phyloP scores from a whole-genome alignment of 2,329 filamentous ascomycete species.

The Leptographium procerum region DNA sequence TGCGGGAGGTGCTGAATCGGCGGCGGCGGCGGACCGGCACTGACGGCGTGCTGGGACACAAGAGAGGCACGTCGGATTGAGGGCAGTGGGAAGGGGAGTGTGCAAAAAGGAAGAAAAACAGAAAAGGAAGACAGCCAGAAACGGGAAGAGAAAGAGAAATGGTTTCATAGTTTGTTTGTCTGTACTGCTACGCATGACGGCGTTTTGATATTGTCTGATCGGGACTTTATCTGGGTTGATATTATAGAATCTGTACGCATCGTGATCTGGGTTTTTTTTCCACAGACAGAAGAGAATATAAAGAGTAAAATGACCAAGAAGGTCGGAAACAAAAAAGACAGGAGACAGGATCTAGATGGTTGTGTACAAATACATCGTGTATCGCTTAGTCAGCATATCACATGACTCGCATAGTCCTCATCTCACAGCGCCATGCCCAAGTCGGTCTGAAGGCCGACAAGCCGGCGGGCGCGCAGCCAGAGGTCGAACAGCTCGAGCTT shows the following conservation, averaged over 20 bases:
- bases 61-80: slow-evolving; percentile 19
- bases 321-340: too few species aligned
- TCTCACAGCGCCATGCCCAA: neutral
- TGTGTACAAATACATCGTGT: too few species aligned
- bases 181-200: neutral
- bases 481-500: slow-evolving; percentile 54
- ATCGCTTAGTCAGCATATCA: too few species aligned
- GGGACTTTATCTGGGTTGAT: neutral
- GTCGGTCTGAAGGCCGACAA: slow-evolving; percentile 20
- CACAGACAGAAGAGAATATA: neutral
- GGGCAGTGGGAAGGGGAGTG: neutral
- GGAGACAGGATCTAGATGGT: too few species aligned
- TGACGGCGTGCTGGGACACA: slow-evolving; percentile 37
- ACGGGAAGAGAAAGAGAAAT: neutral
- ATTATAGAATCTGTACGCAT: neutral
- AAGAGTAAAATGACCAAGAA: neutral
- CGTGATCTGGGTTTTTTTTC: neutral
- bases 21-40: slow-evolving; percentile 32
- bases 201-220: neutral
- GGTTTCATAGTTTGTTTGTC: neutral
- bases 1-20: slow-evolving; percentile 40
- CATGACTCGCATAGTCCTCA: too few species aligned
- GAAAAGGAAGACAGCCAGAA: neutral
- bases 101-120: neutral
- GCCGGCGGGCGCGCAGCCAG: slow-evolving; percentile 44